A percentile compares a stretch with the other conserved stretches of the same genome.
Evolutionary conservation across 1,139 yeast genomes (phyloP).

Genomic region (Geotrichum reessii): DNA sequence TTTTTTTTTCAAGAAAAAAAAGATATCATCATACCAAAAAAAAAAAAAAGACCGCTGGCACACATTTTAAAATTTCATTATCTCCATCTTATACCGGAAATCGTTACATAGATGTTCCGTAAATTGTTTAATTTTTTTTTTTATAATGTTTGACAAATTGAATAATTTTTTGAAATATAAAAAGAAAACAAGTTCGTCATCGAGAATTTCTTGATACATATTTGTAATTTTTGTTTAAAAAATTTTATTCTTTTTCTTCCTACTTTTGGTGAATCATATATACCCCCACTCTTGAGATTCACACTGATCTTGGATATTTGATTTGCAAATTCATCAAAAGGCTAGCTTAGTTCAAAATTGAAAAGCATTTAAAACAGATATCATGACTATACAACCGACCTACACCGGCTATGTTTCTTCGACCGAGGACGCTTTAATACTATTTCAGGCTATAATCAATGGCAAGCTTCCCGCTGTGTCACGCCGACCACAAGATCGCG

Average conservation of each 20-base stretch:
- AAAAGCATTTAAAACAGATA: neutral
- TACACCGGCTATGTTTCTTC: slow-evolving; percentile 74
- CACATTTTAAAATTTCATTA: neutral
- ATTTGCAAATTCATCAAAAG: neutral
- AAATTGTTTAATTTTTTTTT: neutral
- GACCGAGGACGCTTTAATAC: slow-evolving; percentile 73
- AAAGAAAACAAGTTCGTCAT: neutral
- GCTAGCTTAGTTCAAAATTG: neutral
- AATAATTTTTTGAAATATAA: neutral
- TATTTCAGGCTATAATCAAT: slow-evolving; percentile 72
- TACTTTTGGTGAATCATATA: too few species aligned
- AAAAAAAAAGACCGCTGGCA: neutral
- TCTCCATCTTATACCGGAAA: neutral
- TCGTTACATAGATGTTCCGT: neutral
- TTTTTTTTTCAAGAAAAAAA: neutral
- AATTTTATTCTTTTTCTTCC: neutral
- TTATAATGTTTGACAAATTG: neutral
- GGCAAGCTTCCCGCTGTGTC: slow-evolving; percentile 60
- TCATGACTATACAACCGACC: slow-evolving; percentile 47
- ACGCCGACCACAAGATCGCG: slow-evolving; percentile 78
- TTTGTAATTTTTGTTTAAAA: neutral
- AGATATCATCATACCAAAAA: neutral
- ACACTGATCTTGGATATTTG: neutral
- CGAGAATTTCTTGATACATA: neutral
- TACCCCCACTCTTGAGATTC: too few species aligned